phyloP scores from a whole-genome alignment of 495 filamentous ascomycete genomes.

The Podospora pseudocomata region DNA sequence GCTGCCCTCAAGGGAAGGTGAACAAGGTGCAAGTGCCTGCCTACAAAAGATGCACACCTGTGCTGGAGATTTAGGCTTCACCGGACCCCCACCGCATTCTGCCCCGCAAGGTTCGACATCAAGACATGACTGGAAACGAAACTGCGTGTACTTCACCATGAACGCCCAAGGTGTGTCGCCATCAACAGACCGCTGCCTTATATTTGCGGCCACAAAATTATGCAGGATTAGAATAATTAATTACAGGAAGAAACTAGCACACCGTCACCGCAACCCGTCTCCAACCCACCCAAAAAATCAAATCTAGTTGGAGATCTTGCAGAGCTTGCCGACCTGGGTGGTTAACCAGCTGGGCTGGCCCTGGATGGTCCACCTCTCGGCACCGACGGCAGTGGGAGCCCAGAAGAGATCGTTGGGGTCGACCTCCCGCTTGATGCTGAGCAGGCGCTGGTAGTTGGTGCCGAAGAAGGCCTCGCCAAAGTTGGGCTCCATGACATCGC shows the following conservation, averaged over 20 bases:
- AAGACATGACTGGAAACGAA: too few species aligned
- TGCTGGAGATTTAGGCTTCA: background rate
- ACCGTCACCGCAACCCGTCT: background rate
- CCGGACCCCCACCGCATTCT: background rate
- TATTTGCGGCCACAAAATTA: background rate
- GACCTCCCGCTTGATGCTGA: constrained; percentile 46
- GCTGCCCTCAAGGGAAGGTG: background rate
- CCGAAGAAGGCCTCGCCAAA: constrained; percentile 63
- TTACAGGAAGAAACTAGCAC: background rate
- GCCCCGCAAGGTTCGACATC: too few species aligned
- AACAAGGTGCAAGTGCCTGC: background rate
- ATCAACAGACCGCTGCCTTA: background rate
- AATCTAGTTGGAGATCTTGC: constrained; percentile 18
- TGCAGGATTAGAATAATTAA: background rate
- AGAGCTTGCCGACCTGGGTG: constrained; percentile 26
- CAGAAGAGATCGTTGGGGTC: constrained; percentile 57
- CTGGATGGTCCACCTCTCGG: constrained; percentile 40
- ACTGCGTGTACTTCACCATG: background rate
- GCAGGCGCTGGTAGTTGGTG: constrained; percentile 41
- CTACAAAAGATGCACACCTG: background rate
- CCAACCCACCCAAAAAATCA: background rate
- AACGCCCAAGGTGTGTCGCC: too few species aligned
- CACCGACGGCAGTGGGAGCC: constrained; percentile 52
- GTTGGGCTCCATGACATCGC: constrained; percentile 58
- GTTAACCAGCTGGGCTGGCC: constrained; percentile 23